Evolutionary conservation across 2,329 filamentous ascomycete genomes (phyloP).

Genomic region (Rhexocercosporidium sp.): DNA sequence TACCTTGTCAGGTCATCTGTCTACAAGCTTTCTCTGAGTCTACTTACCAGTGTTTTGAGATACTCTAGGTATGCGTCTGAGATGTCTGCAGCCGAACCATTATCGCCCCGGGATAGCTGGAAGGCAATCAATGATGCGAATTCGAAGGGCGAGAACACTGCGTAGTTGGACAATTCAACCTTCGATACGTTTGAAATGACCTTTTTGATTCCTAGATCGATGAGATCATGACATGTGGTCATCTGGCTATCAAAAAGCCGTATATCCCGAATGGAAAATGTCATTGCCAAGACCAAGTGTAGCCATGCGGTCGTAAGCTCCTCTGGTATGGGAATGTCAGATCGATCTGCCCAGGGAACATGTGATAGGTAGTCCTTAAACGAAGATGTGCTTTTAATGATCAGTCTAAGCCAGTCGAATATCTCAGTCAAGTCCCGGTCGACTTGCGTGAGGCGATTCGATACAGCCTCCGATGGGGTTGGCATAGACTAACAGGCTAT

Average conservation of each 20-base stretch:
- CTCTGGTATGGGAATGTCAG: constrained; percentile 26
- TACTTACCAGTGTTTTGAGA: constrained; percentile 28
- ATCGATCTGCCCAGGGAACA: constrained; percentile 12
- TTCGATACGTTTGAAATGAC: constrained; percentile 19
- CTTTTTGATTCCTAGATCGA: constrained; percentile 25
- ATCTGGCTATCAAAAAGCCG: constrained; percentile 21
- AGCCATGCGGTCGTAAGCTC: constrained; percentile 34
- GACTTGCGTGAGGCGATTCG: neutral
- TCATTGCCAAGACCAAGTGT: constrained; percentile 30
- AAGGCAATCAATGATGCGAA: constrained; percentile 31
- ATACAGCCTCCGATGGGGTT: no score
- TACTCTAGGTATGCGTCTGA: constrained; percentile 31
- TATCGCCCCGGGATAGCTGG: constrained; percentile 27
- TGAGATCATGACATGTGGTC: constrained; percentile 19
- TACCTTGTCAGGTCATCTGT: neutral
- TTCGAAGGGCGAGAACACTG: constrained; percentile 30
- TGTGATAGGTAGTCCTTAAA: constrained; percentile 26
- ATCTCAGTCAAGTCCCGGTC: neutral
- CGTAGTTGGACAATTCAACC: constrained; percentile 24
- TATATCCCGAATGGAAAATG: constrained; percentile 25
- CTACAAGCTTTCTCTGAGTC: neutral
- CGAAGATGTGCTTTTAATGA: constrained; percentile 3
- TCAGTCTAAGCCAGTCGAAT: constrained; percentile 3
- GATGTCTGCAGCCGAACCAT: constrained; percentile 24
- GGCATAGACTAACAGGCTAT: neutral